phyloP scores from a whole-genome alignment of 192 early-diverging fungal genomes.

The Coemansia sp. region DNA sequence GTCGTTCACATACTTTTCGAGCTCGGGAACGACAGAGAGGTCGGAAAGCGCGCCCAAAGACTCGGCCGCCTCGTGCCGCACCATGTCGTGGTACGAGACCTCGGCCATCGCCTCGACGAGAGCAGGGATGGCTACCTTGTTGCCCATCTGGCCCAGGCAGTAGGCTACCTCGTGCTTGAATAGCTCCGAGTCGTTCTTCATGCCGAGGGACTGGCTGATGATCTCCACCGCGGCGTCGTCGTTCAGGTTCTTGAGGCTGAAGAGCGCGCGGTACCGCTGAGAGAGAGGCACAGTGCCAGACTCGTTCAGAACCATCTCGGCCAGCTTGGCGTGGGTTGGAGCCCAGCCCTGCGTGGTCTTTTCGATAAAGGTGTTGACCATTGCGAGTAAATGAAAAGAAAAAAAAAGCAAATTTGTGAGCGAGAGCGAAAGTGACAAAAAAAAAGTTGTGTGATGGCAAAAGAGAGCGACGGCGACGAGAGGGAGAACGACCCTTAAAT shows the following conservation, averaged over 20 bases:
- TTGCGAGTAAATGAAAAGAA: slow-evolving; percentile 2
- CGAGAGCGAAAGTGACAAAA: not conserved
- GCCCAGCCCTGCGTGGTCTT: slow-evolving; percentile 39
- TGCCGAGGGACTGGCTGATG: slow-evolving; percentile 73
- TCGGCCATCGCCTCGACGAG: slow-evolving; percentile 72
- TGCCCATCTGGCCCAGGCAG: slow-evolving; percentile 94
- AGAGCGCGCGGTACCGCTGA: slow-evolving; percentile 91
- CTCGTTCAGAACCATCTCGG: slow-evolving; percentile 64
- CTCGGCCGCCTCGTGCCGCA: slow-evolving; percentile 97
- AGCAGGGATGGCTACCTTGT: slow-evolving; percentile 71
- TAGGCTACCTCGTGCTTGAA: slow-evolving; percentile 97
- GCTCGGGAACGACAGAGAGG: slow-evolving; percentile 63
- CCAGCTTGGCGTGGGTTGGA: slow-evolving; percentile 65
- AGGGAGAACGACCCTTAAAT: not conserved
- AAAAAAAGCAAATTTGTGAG: not conserved
- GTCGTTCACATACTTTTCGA: slow-evolving; percentile 80
- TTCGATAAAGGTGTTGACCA: slow-evolving; percentile 56
- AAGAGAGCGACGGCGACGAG: not conserved
- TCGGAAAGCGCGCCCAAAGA: slow-evolving; percentile 93
- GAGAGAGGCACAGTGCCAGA: slow-evolving; percentile 70
- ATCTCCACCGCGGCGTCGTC: slow-evolving; percentile 78
- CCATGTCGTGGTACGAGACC: slow-evolving; percentile 85
- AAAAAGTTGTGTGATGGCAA: not conserved
- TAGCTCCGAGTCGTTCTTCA: slow-evolving; percentile 82
- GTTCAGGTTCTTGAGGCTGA: slow-evolving; percentile 85